Evolutionary conservation across 345 rosid species (phyloP).

Genomic region (Pseudoturritis turrita): DNA sequence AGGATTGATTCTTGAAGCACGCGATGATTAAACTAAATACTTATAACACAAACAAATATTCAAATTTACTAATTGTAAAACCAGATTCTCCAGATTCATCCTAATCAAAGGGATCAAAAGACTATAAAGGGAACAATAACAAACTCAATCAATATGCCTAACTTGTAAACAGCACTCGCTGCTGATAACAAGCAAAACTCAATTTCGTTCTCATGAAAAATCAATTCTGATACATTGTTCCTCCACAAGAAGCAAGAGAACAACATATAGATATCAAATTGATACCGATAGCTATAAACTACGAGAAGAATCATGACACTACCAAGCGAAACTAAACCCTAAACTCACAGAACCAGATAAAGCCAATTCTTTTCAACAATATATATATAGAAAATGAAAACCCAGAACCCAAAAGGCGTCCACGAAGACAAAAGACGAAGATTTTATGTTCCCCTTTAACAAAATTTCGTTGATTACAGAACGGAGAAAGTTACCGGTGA

Average conservation of each 20-base stretch:
- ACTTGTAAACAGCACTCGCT: background rate
- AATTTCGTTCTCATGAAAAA: background rate
- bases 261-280: background rate
- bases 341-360: background rate
- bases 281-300: background rate
- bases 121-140: background rate
- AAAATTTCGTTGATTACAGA: background rate
- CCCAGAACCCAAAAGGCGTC: background rate
- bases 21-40: background rate
- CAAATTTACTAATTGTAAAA: background rate
- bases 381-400: background rate
- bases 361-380: background rate
- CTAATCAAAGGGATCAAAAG: background rate
- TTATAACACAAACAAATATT: background rate
- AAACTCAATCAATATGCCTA: background rate
- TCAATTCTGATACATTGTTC: background rate
- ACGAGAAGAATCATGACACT: background rate
- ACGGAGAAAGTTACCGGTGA: constrained; percentile 50
- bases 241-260: background rate
- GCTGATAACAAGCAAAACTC: background rate
- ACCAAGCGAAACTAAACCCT: background rate
- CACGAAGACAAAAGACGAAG: background rate
- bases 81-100: background rate
- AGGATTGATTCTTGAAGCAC: background rate
- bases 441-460: background rate